A percentile compares a stretch with the other conserved stretches of the same genome.
Conservation (phyloP, 2,329 filamentous ascomycete species). For the Simplicillium aogashimaense region DNA sequence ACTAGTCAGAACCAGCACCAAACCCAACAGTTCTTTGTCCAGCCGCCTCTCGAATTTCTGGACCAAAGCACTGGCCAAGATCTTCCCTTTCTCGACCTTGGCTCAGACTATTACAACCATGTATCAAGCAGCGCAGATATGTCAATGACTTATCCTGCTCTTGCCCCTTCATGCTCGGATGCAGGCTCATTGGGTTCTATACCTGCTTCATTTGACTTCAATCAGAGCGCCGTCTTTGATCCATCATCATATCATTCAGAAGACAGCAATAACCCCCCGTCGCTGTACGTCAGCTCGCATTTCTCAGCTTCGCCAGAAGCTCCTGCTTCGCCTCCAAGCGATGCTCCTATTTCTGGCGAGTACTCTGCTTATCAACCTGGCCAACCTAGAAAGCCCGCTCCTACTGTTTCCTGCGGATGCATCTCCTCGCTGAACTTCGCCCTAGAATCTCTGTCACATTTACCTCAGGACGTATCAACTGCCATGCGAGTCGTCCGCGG, state of each 20-base stretch:
- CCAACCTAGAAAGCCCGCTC: slow-evolving; percentile 13
- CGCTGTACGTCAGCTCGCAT: slow-evolving; percentile 4
- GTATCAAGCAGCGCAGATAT: neutral
- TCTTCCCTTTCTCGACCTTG: slow-evolving; percentile 26
- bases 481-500: slow-evolving; percentile 38
- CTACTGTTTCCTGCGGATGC: slow-evolving; percentile 32
- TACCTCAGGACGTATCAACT: slow-evolving; percentile 31
- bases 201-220: neutral
- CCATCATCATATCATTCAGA: neutral
- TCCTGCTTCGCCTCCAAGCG: slow-evolving; percentile 1
- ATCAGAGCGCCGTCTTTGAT: neutral
- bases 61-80: slow-evolving; percentile 15
- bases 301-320: slow-evolving; percentile 1
- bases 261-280: neutral
- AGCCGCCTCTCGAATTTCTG: slow-evolving; percentile 25
- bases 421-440: slow-evolving; percentile 39
- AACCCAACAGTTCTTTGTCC: slow-evolving; percentile 8
- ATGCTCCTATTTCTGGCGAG: neutral
- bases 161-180: neutral
- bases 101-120: slow-evolving; percentile 8
- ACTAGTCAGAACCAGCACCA: neutral
- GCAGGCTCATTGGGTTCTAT: neutral
- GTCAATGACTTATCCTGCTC: neutral
- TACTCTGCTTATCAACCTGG: neutral
- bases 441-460: slow-evolving; percentile 36